A percentile compares a stretch with the other conserved stretches of the same genome.
phyloP scores from a whole-genome alignment of 257 asterid genomes.

The Solanum piurae region DNA sequence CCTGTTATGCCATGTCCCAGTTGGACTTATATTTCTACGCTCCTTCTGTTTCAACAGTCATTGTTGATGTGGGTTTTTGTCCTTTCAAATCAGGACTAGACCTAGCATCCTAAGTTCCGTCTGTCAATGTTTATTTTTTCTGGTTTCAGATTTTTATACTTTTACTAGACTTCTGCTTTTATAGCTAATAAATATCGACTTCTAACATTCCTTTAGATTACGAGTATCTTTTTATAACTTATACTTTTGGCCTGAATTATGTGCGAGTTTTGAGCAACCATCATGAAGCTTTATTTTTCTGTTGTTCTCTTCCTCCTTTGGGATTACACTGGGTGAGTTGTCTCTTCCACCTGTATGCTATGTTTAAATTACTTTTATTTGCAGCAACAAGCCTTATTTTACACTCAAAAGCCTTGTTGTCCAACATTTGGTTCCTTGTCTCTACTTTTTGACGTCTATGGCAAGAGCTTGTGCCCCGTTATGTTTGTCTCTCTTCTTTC shows the following conservation, averaged over 20 bases:
- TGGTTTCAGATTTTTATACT: not conserved
- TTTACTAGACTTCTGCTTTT: not conserved
- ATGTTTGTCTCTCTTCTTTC: not conserved
- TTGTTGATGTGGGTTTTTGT: not conserved
- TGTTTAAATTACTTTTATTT: not conserved
- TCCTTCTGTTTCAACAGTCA: not conserved
- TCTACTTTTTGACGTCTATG: not conserved
- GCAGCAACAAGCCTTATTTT: not conserved
- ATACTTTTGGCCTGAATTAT: not conserved
- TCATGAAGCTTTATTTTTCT: not conserved
- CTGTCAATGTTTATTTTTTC: not conserved
- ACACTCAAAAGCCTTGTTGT: not conserved
- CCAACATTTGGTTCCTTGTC: not conserved
- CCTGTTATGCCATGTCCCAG: not conserved
- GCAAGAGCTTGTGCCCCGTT: not conserved
- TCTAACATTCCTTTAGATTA: not conserved
- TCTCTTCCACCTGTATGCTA: not conserved
- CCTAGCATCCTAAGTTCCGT: not conserved
- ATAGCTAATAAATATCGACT: not conserved
- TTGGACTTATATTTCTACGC: not conserved
- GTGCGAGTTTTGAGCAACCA: not conserved
- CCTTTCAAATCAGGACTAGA: not conserved
- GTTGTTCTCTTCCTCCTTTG: not conserved
- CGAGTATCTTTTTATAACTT: not conserved
- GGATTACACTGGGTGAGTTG: not conserved